A percentile compares a stretch with the other conserved stretches of the same genome.
Conservation (phyloP, 2,329 filamentous ascomycete genomes). For the Dryadomyces quercus-mongolicae region DNA sequence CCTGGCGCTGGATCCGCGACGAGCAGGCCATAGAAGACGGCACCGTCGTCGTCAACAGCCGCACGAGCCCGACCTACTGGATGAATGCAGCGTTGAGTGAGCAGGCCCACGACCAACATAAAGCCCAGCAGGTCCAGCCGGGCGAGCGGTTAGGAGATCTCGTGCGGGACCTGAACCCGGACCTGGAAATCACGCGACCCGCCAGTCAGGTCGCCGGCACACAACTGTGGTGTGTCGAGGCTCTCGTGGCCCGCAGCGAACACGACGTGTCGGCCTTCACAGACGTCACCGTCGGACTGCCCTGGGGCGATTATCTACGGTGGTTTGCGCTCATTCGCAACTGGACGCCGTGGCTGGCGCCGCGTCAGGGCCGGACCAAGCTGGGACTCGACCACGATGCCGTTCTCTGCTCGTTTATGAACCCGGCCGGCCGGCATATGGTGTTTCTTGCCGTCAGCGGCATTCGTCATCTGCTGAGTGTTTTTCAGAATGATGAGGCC, state of each 20-base stretch:
- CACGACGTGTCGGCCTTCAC: constrained; percentile 36
- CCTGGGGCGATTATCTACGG: constrained; percentile 43
- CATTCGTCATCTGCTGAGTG: constrained; percentile 54
- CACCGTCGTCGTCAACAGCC: constrained; percentile 38
- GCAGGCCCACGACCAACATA: no score
- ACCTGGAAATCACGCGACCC: constrained; percentile 39
- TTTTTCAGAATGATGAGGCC: constrained; percentile 52
- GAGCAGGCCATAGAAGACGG: constrained; percentile 53
- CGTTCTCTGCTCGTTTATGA: constrained; percentile 66
- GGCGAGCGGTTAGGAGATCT: constrained; percentile 24
- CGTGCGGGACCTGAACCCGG: constrained; percentile 43
- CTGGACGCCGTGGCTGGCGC: constrained; percentile 77
- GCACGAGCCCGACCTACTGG: constrained; percentile 12
- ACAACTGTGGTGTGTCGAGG: constrained; percentile 56
- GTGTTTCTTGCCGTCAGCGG: constrained; percentile 72
- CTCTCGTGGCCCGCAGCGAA: constrained; percentile 43
- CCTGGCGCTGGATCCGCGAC: constrained; percentile 62
- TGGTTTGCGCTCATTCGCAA: constrained; percentile 76
- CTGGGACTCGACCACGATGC: constrained; percentile 68
- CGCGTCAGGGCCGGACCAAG: constrained; percentile 61
- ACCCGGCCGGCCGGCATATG: constrained; percentile 57
- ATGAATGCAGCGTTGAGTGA: not conserved
- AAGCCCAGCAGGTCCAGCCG: no score
- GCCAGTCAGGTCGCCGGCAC: constrained; percentile 57
- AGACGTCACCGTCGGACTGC: constrained; percentile 47